phyloP scores from a whole-genome alignment of 192 early-diverging fungal species.

The Coemansia sp. region DNA sequence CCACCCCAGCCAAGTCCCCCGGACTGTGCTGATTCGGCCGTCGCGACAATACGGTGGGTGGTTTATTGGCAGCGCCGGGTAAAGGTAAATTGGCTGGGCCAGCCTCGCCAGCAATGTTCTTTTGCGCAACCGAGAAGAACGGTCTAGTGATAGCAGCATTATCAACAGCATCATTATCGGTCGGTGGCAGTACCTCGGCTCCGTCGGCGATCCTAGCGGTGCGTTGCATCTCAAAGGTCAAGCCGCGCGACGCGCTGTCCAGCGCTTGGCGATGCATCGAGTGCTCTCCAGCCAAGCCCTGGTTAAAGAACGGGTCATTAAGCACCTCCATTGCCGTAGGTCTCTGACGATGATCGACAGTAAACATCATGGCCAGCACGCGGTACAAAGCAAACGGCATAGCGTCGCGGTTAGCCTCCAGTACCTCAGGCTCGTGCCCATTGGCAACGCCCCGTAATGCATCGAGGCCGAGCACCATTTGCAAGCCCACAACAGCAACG shows the following conservation, averaged over 20 bases:
- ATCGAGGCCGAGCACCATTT: conserved; percentile 73
- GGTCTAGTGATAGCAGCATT: conserved; percentile 3
- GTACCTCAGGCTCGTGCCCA: conserved; percentile 57
- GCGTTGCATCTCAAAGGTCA: conserved; percentile 41
- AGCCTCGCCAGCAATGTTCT: conserved; percentile 26
- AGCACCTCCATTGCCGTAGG: conserved; percentile 76
- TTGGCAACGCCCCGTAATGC: conserved; percentile 54
- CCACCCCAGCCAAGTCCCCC: conserved; percentile 4
- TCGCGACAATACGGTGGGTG: not conserved
- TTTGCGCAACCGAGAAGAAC: conserved; percentile 43
- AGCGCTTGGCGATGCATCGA: conserved; percentile 55
- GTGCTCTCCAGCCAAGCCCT: conserved; percentile 49
- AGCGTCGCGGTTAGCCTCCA: conserved; percentile 50
- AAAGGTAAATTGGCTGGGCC: not conserved
- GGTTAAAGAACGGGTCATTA: conserved; percentile 69
- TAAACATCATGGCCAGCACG: conserved; percentile 65
- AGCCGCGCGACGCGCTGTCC: conserved; percentile 31
- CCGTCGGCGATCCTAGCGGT: conserved; percentile 8
- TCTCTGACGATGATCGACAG: conserved; percentile 69
- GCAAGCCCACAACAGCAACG: conserved; percentile 65
- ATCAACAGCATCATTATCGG: not conserved
- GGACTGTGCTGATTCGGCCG: not conserved
- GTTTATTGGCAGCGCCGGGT: not conserved
- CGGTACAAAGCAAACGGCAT: conserved; percentile 58
- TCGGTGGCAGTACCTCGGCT: not conserved